Conservation (phyloP, 768 basidiomycete genomes). For the Boletus insuetus region DNA sequence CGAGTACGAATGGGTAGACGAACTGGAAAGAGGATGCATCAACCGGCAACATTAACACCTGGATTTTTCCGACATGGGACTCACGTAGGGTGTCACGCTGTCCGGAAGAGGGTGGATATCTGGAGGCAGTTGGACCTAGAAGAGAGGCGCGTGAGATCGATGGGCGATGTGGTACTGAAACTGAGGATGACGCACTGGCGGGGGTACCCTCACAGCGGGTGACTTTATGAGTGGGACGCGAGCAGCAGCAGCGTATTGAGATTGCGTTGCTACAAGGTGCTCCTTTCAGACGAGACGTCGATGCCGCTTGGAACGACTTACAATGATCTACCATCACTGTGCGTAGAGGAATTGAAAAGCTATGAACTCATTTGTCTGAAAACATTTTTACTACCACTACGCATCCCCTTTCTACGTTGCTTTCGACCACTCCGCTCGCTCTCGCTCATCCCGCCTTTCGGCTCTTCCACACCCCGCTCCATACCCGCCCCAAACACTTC, state of each 20-base stretch:
- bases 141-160: constrained; percentile 3
- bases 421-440: constrained; percentile 76
- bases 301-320: constrained; percentile 8
- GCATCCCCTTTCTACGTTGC: constrained; percentile 69
- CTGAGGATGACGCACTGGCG: constrained; percentile 49
- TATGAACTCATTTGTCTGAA: constrained; percentile 44
- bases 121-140: constrained; percentile 80
- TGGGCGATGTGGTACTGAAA: not conserved
- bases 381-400: constrained; percentile 90
- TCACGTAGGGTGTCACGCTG: constrained; percentile 83
- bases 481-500: constrained; percentile 86
- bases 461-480: constrained; percentile 70
- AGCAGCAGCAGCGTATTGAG: constrained; percentile 76
- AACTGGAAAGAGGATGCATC: constrained; percentile 65
- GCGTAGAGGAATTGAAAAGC: not conserved
- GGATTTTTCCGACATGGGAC: too few species aligned
- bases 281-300: constrained; percentile 4
- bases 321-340: constrained; percentile 20
- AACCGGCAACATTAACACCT: too few species aligned
- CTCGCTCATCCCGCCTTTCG: constrained; percentile 49
- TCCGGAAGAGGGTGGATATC: constrained; percentile 96
- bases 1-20: constrained; percentile 93
- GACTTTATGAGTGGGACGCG: constrained; percentile 88
- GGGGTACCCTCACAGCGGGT: constrained; percentile 84
- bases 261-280: constrained; percentile 32